Evolutionary conservation across 2,329 filamentous ascomycete species (phyloP).

Genomic region (Colletotrichum sp.): DNA sequence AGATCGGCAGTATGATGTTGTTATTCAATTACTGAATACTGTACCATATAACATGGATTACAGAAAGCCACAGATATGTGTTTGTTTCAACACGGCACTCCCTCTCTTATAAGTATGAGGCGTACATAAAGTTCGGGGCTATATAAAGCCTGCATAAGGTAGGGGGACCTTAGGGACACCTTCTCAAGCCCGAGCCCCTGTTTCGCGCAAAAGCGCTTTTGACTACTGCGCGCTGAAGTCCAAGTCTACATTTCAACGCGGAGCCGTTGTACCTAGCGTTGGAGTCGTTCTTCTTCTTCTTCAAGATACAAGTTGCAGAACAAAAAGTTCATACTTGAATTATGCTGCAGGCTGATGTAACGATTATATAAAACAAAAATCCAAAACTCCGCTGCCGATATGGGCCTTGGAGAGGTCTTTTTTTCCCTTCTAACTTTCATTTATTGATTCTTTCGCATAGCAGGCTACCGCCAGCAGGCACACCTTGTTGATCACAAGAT

Average conservation of each 20-base stretch:
- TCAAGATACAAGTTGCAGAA: neutral
- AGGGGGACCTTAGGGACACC: neutral
- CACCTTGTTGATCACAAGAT: neutral
- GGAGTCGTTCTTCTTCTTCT: neutral
- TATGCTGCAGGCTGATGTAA: neutral
- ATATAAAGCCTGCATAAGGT: neutral
- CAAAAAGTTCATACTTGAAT: neutral
- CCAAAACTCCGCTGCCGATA: too few species aligned
- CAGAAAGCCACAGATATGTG: neutral
- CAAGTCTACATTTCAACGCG: neutral
- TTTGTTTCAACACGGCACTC: neutral
- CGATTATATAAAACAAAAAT: neutral
- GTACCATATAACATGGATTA: neutral
- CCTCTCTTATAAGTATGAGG: neutral
- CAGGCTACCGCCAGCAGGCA: neutral
- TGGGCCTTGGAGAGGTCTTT: neutral
- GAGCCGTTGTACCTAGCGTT: neutral
- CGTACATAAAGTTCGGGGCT: neutral
- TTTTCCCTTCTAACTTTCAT: neutral
- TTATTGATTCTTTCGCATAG: neutral
- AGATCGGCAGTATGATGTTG: neutral
- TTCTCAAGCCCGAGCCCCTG: neutral
- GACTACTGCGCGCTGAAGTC: neutral
- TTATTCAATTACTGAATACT: neutral
- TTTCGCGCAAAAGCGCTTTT: neutral